A percentile compares a stretch with the other conserved stretches of the same genome.
Evolutionary conservation across 208 protist genomes (phyloP).

Genomic region (Phytomonas sp.): DNA sequence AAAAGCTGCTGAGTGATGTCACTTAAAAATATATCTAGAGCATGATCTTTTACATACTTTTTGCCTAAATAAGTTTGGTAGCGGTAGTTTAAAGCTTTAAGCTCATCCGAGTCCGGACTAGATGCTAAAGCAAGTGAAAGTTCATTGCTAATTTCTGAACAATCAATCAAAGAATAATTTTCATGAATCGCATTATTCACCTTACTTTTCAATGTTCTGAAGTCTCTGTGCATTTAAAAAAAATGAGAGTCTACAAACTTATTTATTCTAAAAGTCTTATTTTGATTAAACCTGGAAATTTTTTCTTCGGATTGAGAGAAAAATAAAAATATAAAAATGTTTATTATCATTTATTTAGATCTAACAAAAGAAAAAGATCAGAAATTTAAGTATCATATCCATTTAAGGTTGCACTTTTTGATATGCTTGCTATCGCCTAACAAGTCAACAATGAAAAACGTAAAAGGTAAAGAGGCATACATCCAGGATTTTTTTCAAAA

Average conservation of each 20-base stretch:
- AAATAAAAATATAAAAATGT: background rate
- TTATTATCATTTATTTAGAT: background rate
- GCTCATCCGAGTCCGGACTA: conserved; percentile 15
- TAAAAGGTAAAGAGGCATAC: background rate
- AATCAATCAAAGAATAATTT: conserved; percentile 1
- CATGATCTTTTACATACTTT: conserved; percentile 35
- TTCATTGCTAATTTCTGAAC: conserved; percentile 8
- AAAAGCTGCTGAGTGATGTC: conserved; percentile 30
- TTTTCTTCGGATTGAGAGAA: background rate
- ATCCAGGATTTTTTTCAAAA: background rate
- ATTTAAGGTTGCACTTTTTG: background rate
- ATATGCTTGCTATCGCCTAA: background rate
- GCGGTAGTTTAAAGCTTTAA: conserved; percentile 42
- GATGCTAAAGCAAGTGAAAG: conserved; percentile 8
- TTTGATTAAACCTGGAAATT: background rate
- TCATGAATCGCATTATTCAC: conserved; percentile 3
- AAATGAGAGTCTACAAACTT: background rate
- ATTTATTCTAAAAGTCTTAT: background rate
- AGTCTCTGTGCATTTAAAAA: background rate
- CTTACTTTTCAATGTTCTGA: background rate
- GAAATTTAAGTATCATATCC: background rate
- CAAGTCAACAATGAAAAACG: background rate
- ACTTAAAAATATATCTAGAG: conserved; percentile 44
- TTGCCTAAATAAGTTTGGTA: conserved; percentile 49
- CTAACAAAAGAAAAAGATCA: background rate